Base-by-base conservation (phyloP, 345 rosid genomes). In the Psidium friedrichsthalianum region DNA sequence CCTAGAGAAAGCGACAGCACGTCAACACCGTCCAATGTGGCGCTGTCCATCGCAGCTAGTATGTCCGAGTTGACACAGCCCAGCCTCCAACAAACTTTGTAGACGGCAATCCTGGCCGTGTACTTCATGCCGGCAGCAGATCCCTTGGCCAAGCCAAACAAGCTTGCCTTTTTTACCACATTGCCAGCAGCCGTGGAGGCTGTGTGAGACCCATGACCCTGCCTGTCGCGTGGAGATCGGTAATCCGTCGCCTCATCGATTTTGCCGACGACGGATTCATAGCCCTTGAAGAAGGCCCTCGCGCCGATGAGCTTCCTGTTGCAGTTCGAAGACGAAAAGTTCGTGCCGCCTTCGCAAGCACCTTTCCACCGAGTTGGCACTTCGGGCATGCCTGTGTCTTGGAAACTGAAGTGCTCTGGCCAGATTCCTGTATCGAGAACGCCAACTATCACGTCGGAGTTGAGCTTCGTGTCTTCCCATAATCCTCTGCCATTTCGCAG, bases 141-240 rank as follows among this genome's bases (percentile, higher is more conserved):
- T 10, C 98, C 98, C 51, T 88, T 89, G 0, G 94, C 98, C 56
- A 91, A 82, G 12, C 97, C 95, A 56, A 86, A 91, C 86, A 92
- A 84, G 87, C 83, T 90, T 14, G 95, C 98, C 22, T 85, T 54
- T 6, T 51, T 82, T 5, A 91, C 96, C 10, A 91, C 55, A 85
- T 81, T 87, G 8, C 99, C 98, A 0, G 90, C 97, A 11, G 96
- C 98, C 2, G 98, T 95, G 55, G 99, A 92, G 49, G 99, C 94
- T 6, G 98, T 95, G 89, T 96, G 98, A 9, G 98, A 94, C 49
- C 98, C 99, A 36, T 95, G 99, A 82, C 98, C 98, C 85, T 90
- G 90, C 56, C 89, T n/a, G 81, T 96, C 98, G 42, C 97, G 88
- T 24, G 98, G 87, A 32, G 98, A 96, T 78, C 93, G 89, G 87